Evolutionary conservation across 352 stramenopile species (phyloP), one percentile per base, ranked within the genome.

Genomic region (Hyaloperonospora brassicae): DNA sequence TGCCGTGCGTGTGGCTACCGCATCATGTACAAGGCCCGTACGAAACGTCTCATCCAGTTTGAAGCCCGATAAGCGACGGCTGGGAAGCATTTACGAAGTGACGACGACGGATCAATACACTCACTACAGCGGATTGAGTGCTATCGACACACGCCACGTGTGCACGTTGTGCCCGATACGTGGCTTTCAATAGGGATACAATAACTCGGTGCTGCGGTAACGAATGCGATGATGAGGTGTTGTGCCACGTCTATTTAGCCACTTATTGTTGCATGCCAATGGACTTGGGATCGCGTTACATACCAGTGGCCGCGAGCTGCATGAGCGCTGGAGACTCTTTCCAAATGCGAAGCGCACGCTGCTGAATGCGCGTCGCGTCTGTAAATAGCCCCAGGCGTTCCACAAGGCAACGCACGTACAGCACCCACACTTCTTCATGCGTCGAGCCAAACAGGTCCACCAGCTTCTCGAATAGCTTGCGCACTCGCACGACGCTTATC

Each of bases 1-100:
- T 98, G 95, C 74, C 88, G 93, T 55, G 89, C 95, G 44, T 98
- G 95, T 67, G 93, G 93, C 49, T 98, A 98, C 78, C 87, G 95
- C 56, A 98, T 98, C 79, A 92, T 98, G 68, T 98, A 98, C 86
- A 98, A 98, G 79, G 93, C 87, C 21, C 85, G 95, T 57, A 98
- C 95, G 27, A 98, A 98, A 78, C 86, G 95, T 25, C 70, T 96
- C 50, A 94, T 95, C 64, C 86, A 96, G 78, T 95, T 94, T 52
- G 86, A 96, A 59, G 86, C 86, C 21, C 76, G 86, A 59, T 96
- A 88, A 77, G 65, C 40, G 36, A 34, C 27, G 27, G 4, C 27
- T 34, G 4, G 27, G 27, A 34, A 4, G 27, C 27, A n/a, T 47
- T 38, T 34, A 64, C 30, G 21, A 22, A 61, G 30, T 27, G n/a